Conservation (phyloP, 768 basidiomycete genomes). For the Russula brevipes region DNA sequence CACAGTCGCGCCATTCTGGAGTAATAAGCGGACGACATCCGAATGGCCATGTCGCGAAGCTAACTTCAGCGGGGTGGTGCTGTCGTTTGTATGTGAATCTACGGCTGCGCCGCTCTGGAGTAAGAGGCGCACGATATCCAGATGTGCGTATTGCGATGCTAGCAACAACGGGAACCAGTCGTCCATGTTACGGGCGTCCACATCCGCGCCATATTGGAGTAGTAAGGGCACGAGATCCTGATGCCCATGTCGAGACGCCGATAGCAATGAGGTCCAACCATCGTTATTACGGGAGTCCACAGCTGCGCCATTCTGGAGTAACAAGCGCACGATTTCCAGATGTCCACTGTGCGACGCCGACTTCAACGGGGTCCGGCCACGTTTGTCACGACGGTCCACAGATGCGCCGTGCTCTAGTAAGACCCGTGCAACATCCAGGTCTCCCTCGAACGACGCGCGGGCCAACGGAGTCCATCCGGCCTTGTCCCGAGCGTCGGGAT, state of each 20-base stretch:
- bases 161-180: background rate
- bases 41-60: background rate
- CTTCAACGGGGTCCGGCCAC: background rate
- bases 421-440: too few relatives aligned
- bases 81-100: background rate
- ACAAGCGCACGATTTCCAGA: too few relatives aligned
- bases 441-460: background rate
- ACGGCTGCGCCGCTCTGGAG: background rate
- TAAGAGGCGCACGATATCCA: background rate
- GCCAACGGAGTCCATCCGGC: background rate
- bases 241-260: background rate
- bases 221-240: background rate
- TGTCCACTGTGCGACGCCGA: too few relatives aligned
- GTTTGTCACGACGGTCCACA: background rate
- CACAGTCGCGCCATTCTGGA: background rate
- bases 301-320: too few relatives aligned
- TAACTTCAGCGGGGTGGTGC: background rate
- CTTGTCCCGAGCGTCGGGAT: background rate
- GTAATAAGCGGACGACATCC: background rate
- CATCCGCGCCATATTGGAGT: background rate
- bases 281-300: too few relatives aligned
- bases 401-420: background rate
- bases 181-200: background rate
- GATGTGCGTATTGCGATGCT: background rate
- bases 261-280: background rate